These are phyloP conservation scores for Nakaseomyces nivariensis DNA, from an alignment of 1,139 yeast genomes.

Conservation along the genomic window DNA sequence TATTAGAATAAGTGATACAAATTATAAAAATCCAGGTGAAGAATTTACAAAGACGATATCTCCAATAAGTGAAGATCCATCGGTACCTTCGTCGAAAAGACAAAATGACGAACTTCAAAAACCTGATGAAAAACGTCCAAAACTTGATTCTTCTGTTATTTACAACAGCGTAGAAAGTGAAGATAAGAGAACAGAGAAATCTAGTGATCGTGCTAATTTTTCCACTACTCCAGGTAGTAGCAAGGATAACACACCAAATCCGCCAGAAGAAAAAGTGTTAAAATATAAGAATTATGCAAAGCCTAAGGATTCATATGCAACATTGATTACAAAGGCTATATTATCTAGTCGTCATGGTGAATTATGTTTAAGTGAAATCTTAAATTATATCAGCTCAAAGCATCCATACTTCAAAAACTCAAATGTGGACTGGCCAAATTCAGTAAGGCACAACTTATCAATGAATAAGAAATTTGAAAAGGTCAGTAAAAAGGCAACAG, in stretches of 20 bases:
- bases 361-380: slow-evolving; percentile 78
- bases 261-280: neutral
- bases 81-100: neutral
- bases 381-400: slow-evolving; percentile 75
- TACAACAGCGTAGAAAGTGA: neutral
- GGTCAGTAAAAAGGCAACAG: slow-evolving; percentile 85
- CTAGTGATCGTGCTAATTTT: neutral
- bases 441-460: slow-evolving; percentile 72
- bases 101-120: neutral
- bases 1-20: neutral
- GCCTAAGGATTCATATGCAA: slow-evolving; percentile 95
- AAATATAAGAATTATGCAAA: neutral
- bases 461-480: slow-evolving; percentile 82
- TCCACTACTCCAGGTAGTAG: neutral
- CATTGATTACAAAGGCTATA: slow-evolving; percentile 96
- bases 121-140: neutral
- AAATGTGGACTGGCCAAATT: slow-evolving; percentile 87
- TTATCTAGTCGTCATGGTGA: slow-evolving; percentile 78
- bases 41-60: neutral
- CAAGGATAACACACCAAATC: neutral
- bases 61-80: neutral
- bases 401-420: slow-evolving; percentile 85
- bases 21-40: neutral
- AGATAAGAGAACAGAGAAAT: neutral
- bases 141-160: neutral